phyloP scores from a whole-genome alignment of 495 filamentous ascomycete genomes.

The Chaetomium fimeti region DNA sequence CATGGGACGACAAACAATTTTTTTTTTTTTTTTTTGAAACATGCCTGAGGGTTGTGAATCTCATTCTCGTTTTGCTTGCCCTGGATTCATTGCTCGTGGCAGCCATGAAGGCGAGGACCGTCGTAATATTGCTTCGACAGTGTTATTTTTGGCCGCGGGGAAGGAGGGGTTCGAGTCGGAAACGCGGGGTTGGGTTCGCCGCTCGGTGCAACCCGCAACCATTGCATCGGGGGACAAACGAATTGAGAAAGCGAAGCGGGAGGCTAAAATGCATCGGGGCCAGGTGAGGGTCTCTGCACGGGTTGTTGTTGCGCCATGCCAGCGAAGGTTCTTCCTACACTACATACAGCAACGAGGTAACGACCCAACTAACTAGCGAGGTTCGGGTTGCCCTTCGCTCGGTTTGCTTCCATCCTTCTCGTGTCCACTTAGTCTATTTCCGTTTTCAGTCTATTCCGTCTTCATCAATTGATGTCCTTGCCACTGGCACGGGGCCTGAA shows the following conservation, averaged over 20 bases:
- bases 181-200: constrained; percentile 9
- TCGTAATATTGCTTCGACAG: background rate
- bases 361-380: no score
- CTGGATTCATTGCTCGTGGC: background rate
- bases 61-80: background rate
- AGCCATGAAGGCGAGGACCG: background rate
- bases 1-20: background rate
- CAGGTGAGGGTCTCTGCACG: background rate
- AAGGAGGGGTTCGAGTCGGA: background rate
- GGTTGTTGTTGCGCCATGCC: background rate
- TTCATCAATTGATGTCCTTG: no score
- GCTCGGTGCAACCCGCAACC: background rate
- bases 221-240: background rate
- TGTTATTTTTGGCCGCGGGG: background rate
- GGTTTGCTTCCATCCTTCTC: no score
- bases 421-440: no score
- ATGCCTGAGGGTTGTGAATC: background rate
- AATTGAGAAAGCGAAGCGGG: background rate
- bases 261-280: background rate
- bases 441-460: no score
- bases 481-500: no score
- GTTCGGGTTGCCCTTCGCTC: no score
- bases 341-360: no score
- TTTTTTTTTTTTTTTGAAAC: constrained; percentile 1
- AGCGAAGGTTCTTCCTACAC: no score